Conservation (phyloP, 2,329 filamentous ascomycete genomes). For the Phoma sp. region DNA sequence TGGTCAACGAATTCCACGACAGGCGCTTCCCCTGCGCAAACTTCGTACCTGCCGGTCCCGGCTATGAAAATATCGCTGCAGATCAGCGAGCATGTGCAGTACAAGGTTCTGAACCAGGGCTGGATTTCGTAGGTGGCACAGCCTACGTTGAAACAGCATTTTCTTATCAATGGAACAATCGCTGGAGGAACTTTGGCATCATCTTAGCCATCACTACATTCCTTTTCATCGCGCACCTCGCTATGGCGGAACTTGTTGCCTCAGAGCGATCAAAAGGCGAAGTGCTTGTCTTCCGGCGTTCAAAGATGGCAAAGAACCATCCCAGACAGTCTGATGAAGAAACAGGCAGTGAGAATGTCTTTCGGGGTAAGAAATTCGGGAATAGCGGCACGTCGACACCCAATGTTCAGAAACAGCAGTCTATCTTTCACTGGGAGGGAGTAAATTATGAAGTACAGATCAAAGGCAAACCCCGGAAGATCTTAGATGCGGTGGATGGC, state of each 20-base stretch:
- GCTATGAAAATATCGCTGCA: slow-evolving; percentile 36
- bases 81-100: slow-evolving; percentile 43
- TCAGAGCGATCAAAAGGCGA: slow-evolving; percentile 68
- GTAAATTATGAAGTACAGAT: slow-evolving; percentile 36
- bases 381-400: slow-evolving; percentile 35
- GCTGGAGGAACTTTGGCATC: slow-evolving; percentile 69
- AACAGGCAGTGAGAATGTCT: slow-evolving; percentile 38
- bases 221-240: slow-evolving; percentile 67
- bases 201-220: slow-evolving; percentile 65
- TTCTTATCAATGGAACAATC: slow-evolving; percentile 45
- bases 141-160: slow-evolving; percentile 35
- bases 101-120: slow-evolving; percentile 45
- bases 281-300: slow-evolving; percentile 65
- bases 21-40: slow-evolving; percentile 34
- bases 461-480: slow-evolving; percentile 51
- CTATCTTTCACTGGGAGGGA: slow-evolving; percentile 45
- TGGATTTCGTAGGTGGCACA: slow-evolving; percentile 44
- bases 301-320: slow-evolving; percentile 45
- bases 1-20: slow-evolving; percentile 70
- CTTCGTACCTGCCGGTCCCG: slow-evolving; percentile 49
- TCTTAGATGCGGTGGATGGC: slow-evolving; percentile 60
- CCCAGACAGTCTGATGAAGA: slow-evolving; percentile 43
- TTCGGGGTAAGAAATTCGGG: slow-evolving; percentile 35
- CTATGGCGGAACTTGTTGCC: slow-evolving; percentile 67
- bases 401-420: slow-evolving; percentile 43